Conservation (phyloP, 495 filamentous ascomycete species). For the Cetradonia linearis region DNA sequence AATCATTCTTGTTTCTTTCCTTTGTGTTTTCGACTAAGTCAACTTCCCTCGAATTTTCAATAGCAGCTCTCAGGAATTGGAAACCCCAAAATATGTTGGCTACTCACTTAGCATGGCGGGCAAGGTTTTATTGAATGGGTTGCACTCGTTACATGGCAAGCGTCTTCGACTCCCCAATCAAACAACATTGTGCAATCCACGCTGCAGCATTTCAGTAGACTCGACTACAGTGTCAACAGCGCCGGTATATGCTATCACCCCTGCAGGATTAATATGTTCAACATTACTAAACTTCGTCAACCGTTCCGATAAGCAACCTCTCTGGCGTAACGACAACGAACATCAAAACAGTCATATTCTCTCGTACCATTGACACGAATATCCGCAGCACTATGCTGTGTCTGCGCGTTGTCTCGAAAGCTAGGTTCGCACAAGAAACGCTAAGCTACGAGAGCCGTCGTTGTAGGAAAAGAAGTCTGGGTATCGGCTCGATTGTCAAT, state of each 20-base stretch:
- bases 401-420: constrained; percentile 11
- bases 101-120: not conserved
- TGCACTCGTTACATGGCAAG: not conserved
- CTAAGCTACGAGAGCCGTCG: constrained; percentile 2
- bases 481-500: constrained; percentile 40
- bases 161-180: not conserved
- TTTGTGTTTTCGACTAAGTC: no score
- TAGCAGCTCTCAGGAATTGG: no score
- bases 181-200: constrained; percentile 26
- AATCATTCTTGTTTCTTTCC: no score
- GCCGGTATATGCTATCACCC: no score
- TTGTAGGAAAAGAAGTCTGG: constrained; percentile 17
- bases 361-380: constrained; percentile 21
- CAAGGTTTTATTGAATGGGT: not conserved
- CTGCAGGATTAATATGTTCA: no score
- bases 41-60: no score
- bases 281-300: no score
- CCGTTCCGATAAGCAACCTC: no score
- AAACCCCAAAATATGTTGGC: no score
- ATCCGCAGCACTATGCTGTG: constrained; percentile 21
- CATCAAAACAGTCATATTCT: no score
- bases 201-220: constrained; percentile 26
- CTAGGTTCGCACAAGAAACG: constrained; percentile 19
- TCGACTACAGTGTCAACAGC: no score
- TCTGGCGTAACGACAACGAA: no score